phyloP scores from a whole-genome alignment of 2,329 filamentous ascomycete genomes.

The Paraphaeosphaeria minitans region DNA sequence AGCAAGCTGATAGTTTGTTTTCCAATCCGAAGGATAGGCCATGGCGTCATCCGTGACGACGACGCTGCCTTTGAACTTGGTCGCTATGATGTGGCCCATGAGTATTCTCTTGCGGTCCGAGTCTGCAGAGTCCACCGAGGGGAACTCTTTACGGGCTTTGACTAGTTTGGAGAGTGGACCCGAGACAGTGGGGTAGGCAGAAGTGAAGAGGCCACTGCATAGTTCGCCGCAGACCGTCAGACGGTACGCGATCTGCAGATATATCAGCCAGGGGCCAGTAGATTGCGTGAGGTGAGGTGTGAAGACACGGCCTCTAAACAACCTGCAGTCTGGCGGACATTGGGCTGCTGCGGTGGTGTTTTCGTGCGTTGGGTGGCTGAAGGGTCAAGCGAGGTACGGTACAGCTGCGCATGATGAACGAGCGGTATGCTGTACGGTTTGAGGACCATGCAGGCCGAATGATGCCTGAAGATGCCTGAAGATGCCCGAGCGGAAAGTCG shows the following conservation, averaged over 20 bases:
- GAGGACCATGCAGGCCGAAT: background rate
- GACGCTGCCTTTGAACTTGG: slow-evolving; percentile 65
- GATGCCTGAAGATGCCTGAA: slow-evolving; percentile 23
- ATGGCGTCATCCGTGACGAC: slow-evolving; percentile 78
- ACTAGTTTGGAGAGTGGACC: slow-evolving; percentile 53
- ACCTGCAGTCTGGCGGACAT: background rate
- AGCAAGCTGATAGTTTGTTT: slow-evolving; percentile 47
- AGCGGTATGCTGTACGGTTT: background rate
- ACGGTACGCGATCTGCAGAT: slow-evolving; percentile 72
- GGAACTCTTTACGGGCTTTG: slow-evolving; percentile 59
- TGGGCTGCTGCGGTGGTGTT: background rate
- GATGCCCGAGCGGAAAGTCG: slow-evolving; percentile 20
- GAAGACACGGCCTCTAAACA: too few species aligned
- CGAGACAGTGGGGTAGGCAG: slow-evolving; percentile 60
- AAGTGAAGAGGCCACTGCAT: slow-evolving; percentile 79
- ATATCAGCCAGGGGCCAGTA: slow-evolving; percentile 8
- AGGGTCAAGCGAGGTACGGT: background rate
- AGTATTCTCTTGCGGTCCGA: slow-evolving; percentile 67
- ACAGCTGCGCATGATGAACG: background rate
- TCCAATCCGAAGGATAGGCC: slow-evolving; percentile 72
- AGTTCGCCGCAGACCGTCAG: slow-evolving; percentile 76
- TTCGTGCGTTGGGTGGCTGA: background rate
- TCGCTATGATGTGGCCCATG: slow-evolving; percentile 78
- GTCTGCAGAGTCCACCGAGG: slow-evolving; percentile 64
- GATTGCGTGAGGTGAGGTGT: too few species aligned